Base-by-base conservation (phyloP, 495 filamentous ascomycete genomes). In the Xylaria castorea region DNA sequence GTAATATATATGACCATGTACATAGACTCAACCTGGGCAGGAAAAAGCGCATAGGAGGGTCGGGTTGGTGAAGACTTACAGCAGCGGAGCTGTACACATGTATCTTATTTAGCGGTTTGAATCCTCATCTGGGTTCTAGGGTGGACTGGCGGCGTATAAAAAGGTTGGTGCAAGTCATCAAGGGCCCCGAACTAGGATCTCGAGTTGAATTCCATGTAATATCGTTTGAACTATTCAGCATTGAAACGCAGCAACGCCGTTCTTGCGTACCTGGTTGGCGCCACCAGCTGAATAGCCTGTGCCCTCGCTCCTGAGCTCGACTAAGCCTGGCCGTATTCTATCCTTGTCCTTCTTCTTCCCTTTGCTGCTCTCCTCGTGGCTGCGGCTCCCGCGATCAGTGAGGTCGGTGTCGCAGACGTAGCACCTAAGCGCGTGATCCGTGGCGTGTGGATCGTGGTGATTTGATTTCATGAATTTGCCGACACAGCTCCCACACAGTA, bases 241-340 rank as follows among this genome's bases (percentile, higher is more conserved):
- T 77, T 96, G 93, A 82, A 98, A 99, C 11, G 62, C 62, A 0
- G 92, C 92, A 8, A 97, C 90, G 0, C 92, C 92, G 34, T 84
- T 81, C 81, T 91, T 97, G 81, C 92, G 92, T 25, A 93, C 94
- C 75, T 92, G 88, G 77, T 92, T 97, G 42, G 89, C 88, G 6
- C 96, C 96, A 20, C 92, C 91, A 1, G 92, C 91, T 3, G 96
- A 94, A 83, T 97, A 99, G 1, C 96, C 96, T 0, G 96, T 99
- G 0, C 96, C 96, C 74, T 98, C 95, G 36, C 91, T 92, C 73
- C 89, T 91, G 58, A 99, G 88, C 79, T 93, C 91, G 12, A 98
- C 94, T 38, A 97, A 73, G 2, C 96, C 95, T 0, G 94, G 90
- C 74, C 84, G 89, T 48, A 93, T 84, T 64, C 79, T 86, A 16